Conservation (phyloP, 495 filamentous ascomycete genomes). For the Penicillium tannophilum region DNA sequence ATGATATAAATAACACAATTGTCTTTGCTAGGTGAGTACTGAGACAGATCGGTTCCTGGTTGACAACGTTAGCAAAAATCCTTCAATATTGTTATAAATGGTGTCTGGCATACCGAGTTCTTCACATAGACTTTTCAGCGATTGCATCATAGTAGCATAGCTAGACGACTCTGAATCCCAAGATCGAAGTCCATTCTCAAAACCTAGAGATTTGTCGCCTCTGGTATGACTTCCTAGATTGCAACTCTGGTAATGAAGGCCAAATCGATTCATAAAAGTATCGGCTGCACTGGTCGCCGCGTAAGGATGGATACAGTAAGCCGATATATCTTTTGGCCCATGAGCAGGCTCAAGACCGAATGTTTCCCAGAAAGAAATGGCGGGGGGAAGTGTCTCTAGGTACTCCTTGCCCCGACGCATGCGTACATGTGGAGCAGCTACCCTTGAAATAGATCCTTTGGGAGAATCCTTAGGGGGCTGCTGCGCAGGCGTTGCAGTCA, state of each 20-base stretch:
- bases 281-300: slow-evolving; percentile 59
- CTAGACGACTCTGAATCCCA: slow-evolving; percentile 42
- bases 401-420: slow-evolving; percentile 72
- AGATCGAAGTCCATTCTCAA: slow-evolving; percentile 61
- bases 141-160: slow-evolving; percentile 40
- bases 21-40: slow-evolving; percentile 46
- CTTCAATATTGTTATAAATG: slow-evolving; percentile 4
- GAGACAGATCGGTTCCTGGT: slow-evolving; percentile 45
- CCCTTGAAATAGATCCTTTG: slow-evolving; percentile 35
- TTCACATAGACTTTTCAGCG: slow-evolving; percentile 42
- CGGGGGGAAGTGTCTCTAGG: slow-evolving; percentile 77
- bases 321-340: slow-evolving; percentile 76
- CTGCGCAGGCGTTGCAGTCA: slow-evolving; percentile 16
- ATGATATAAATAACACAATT: slow-evolving; percentile 88
- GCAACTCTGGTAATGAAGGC: slow-evolving; percentile 75
- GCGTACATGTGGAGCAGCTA: slow-evolving; percentile 69
- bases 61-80: slow-evolving; percentile 22
- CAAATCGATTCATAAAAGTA: slow-evolving; percentile 70
- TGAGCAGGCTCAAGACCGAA: slow-evolving; percentile 78
- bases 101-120: slow-evolving; percentile 41
- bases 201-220: slow-evolving; percentile 51
- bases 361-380: slow-evolving; percentile 87
- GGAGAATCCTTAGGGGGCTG: slow-evolving; percentile 31
- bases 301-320: slow-evolving; percentile 77
- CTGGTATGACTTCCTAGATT: slow-evolving; percentile 72